Evolutionary conservation across 306 rosid genomes (phyloP).

Genomic region (Rosa multiflora): DNA sequence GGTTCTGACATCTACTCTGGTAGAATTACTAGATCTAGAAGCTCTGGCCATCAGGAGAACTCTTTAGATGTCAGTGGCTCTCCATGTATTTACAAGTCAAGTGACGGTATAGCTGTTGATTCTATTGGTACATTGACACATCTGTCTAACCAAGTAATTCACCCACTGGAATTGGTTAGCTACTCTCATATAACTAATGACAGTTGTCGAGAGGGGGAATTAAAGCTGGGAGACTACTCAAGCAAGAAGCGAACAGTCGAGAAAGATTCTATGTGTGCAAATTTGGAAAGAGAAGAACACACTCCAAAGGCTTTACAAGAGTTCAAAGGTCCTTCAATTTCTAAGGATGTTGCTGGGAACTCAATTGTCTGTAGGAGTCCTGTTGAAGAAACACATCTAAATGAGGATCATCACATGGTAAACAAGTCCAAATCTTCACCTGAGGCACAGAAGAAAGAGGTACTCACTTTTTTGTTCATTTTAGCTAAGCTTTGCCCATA

Average conservation of each 20-base stretch:
- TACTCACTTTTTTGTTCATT: constrained; percentile 31
- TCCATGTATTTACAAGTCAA: constrained; percentile 22
- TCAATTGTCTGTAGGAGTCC: constrained; percentile 16
- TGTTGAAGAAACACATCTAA: constrained; percentile 33
- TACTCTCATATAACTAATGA: constrained; percentile 23
- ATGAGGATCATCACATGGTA: constrained; percentile 26
- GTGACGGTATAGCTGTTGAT: constrained; percentile 22
- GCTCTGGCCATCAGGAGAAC: constrained; percentile 33
- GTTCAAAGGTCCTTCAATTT: constrained; percentile 32
- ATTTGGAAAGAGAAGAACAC: constrained; percentile 35
- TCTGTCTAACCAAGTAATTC: constrained; percentile 33
- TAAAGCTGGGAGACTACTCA: constrained; percentile 24
- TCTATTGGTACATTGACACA: constrained; percentile 1
- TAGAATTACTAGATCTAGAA: constrained; percentile 44
- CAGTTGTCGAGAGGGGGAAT: constrained; percentile 29
- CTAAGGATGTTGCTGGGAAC: constrained; percentile 29
- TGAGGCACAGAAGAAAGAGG: constrained; percentile 51
- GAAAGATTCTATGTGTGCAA: constrained; percentile 26
- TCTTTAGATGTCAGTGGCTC: constrained; percentile 34
- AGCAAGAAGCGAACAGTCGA: constrained; percentile 26
- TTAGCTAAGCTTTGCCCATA: neutral
- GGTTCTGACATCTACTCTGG: constrained; percentile 26
- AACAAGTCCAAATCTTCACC: constrained; percentile 38
- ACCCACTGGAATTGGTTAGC: constrained; percentile 28
- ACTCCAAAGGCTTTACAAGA: constrained; percentile 35